phyloP scores from a whole-genome alignment of 805 yeast species.

The Lachancea quebecensis region DNA sequence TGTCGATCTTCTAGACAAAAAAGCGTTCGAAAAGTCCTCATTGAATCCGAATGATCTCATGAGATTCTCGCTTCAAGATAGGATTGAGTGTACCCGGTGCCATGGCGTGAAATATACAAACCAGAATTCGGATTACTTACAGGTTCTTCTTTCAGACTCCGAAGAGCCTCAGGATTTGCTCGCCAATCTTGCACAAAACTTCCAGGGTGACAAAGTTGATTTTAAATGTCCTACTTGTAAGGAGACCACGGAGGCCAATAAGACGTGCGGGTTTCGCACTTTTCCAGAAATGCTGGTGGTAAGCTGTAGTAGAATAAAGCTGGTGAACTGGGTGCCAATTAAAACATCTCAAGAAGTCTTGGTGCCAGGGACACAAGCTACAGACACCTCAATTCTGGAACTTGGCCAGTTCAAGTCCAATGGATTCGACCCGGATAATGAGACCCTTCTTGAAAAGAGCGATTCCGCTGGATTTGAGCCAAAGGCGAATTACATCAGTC shows the following conservation, averaged over 20 bases:
- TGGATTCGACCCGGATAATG: constrained; percentile 30
- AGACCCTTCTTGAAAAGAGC: constrained; percentile 22
- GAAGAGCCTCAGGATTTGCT: constrained; percentile 35
- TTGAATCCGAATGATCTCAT: constrained; percentile 48
- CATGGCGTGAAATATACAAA: constrained; percentile 48
- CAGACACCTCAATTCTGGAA: constrained; percentile 33
- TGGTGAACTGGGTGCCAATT: constrained; percentile 85
- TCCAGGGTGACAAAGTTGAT: constrained; percentile 54
- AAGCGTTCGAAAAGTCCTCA: constrained; percentile 29
- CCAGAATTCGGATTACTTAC: constrained; percentile 54
- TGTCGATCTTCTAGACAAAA: constrained; percentile 51
- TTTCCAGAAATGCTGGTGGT: constrained; percentile 68
- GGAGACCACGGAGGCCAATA: constrained; percentile 19
- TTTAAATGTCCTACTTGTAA: constrained; percentile 56
- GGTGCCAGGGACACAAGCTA: constrained; percentile 33
- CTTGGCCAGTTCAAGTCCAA: constrained; percentile 37
- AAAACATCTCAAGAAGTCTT: constrained; percentile 70
- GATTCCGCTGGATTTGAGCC: constrained; percentile 40
- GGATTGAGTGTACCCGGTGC: constrained; percentile 50
- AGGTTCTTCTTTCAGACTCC: constrained; percentile 45
- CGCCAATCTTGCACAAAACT: constrained; percentile 44
- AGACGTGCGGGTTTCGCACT: constrained; percentile 31
- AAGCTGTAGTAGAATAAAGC: constrained; percentile 70
- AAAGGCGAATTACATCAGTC: constrained; percentile 45
- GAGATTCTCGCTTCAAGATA: constrained; percentile 58